Conservation (phyloP, 164 flowering plant species). For the Chloranthus sessilifolius region DNA sequence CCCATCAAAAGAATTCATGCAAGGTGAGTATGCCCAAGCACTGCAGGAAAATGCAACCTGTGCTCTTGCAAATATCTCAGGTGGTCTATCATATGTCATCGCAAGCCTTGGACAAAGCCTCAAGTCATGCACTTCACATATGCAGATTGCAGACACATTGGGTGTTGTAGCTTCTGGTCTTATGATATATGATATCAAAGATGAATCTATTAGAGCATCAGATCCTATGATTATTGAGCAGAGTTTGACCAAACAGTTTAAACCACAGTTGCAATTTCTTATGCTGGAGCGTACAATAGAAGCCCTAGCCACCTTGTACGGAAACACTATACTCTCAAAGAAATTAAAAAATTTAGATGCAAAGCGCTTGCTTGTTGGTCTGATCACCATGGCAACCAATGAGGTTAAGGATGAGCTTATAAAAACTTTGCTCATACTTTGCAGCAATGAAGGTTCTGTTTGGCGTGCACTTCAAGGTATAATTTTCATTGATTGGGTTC, state of each 20-base stretch:
- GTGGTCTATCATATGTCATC: conserved; percentile 93
- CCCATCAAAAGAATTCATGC: conserved; percentile 99
- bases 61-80: conserved; percentile 97
- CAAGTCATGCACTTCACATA: conserved; percentile 86
- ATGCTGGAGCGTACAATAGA: conserved; percentile 95
- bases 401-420: conserved; percentile 91
- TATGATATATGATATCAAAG: conserved; percentile 92
- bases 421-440: conserved; percentile 66
- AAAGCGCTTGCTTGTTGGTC: conserved; percentile 85
- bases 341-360: conserved; percentile 79
- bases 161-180: conserved; percentile 99
- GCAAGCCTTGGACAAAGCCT: conserved; percentile 98
- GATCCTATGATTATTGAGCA: conserved; percentile 77
- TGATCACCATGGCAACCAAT: conserved; percentile 89
- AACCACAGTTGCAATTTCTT: conserved; percentile 70
- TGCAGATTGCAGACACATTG: conserved; percentile 88
- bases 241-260: conserved; percentile 69
- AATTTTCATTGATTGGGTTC: too few species aligned
- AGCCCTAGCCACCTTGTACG: conserved; percentile 97
- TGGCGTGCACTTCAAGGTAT: conserved; percentile 96
- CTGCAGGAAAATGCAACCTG: conserved; percentile 99
- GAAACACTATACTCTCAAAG: conserved; percentile 59
- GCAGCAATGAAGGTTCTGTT: conserved; percentile 72
- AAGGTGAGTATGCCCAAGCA: conserved; percentile 97
- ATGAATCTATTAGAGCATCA: conserved; percentile 74